Conservation (phyloP, 805 yeast genomes). For the Saccharomyces eubayanus region DNA sequence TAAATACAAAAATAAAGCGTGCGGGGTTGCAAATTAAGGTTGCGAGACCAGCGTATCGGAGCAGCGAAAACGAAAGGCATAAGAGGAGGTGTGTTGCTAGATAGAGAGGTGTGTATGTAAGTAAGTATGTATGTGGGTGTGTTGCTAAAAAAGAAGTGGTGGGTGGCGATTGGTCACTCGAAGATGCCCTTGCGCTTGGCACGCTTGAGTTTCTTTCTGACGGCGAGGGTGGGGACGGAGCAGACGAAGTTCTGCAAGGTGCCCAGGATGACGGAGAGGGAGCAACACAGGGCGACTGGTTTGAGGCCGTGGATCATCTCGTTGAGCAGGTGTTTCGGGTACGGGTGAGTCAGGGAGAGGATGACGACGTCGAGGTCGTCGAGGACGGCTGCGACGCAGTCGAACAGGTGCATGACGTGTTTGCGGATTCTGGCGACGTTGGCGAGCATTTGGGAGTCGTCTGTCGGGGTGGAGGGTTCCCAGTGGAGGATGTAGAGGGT, state of each 20-base stretch:
- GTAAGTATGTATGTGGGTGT: background rate
- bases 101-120: background rate
- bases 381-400: constrained; percentile 22
- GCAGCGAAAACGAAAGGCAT: background rate
- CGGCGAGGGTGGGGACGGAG: constrained; percentile 28
- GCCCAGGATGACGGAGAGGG: constrained; percentile 23
- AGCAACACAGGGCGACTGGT: constrained; percentile 27
- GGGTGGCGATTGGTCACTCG: constrained; percentile 10
- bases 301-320: constrained; percentile 32
- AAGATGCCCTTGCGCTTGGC: constrained; percentile 22
- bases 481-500: constrained; percentile 58
- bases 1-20: background rate
- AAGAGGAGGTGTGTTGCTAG: background rate
- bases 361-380: constrained; percentile 26
- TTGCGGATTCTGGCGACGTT: constrained; percentile 15
- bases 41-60: background rate
- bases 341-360: constrained; percentile 32
- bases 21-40: background rate
- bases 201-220: constrained; percentile 28
- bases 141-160: background rate
- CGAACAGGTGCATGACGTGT: constrained; percentile 22
- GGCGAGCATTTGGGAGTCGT: constrained; percentile 5
- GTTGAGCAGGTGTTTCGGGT: constrained; percentile 33
- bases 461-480: constrained; percentile 10
- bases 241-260: constrained; percentile 28